Conservation (phyloP, 805 yeast genomes). For the Metschnikowia corniflorae region DNA sequence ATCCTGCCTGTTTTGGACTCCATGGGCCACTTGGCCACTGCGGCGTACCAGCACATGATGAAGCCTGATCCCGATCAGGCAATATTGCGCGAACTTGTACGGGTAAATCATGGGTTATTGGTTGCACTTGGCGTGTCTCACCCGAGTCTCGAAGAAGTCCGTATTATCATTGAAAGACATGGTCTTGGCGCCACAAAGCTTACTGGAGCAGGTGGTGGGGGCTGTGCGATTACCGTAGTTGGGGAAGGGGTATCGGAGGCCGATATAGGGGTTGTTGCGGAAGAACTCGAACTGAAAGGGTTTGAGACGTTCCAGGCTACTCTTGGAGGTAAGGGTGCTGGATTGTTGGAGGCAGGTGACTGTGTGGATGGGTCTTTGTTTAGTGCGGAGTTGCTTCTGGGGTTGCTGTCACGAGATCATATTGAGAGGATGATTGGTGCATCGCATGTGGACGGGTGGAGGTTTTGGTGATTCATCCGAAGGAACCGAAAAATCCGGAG, state of each 20-base stretch:
- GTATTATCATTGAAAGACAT: conserved; percentile 58
- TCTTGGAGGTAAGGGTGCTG: conserved; percentile 90
- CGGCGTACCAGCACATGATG: conserved; percentile 65
- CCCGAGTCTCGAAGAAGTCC: conserved; percentile 79
- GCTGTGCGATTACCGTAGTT: conserved; percentile 89
- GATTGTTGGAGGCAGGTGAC: conserved; percentile 32
- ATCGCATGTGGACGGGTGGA: conserved; percentile 46
- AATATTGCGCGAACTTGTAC: conserved; percentile 57
- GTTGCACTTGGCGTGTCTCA: conserved; percentile 89
- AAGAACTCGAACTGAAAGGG: conserved; percentile 42
- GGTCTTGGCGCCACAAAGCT: conserved; percentile 83
- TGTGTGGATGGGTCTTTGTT: conserved; percentile 19
- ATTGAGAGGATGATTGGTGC: conserved; percentile 49
- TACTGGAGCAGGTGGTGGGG: conserved; percentile 99
- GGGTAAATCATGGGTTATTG: conserved; percentile 83
- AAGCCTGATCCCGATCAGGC: conserved; percentile 47
- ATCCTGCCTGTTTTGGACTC: conserved; percentile 62
- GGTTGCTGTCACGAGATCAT: conserved; percentile 39
- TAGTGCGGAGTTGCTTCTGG: conserved; percentile 33
- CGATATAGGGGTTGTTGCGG: conserved; percentile 34
- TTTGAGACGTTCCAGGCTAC: conserved; percentile 75
- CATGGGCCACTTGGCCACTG: conserved; percentile 68
- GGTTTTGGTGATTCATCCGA: conserved; percentile 66
- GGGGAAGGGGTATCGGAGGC: conserved; percentile 39
- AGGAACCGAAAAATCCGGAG: too few species aligned